Evolutionary conservation across 2,329 filamentous ascomycete species (phyloP).

Genomic region (Cephalotrichum gorgonifer): DNA sequence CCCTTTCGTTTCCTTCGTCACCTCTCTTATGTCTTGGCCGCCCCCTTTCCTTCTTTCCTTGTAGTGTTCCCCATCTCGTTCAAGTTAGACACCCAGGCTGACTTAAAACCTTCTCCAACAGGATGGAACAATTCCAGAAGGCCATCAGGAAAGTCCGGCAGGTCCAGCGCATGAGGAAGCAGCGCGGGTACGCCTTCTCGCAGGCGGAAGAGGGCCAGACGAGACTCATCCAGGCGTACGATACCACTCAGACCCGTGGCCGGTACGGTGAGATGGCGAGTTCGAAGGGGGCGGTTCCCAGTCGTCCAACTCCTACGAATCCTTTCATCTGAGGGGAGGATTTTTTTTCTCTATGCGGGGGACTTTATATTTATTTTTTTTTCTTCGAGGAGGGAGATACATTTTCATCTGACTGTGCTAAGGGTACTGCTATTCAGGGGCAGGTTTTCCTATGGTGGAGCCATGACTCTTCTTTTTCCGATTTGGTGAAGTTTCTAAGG

Average conservation of each 20-base stretch:
- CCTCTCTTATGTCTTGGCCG: neutral
- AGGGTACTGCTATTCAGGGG: neutral
- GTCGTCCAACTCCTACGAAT: neutral
- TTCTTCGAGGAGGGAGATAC: neutral
- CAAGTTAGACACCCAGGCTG: slow-evolving; percentile 7
- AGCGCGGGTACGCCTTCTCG: slow-evolving; percentile 95
- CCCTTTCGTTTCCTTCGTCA: neutral
- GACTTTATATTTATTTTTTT: slow-evolving; percentile 5
- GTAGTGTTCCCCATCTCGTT: neutral
- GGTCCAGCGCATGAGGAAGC: slow-evolving; percentile 98
- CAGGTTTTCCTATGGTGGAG: too few species aligned
- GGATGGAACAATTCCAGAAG: slow-evolving; percentile 99
- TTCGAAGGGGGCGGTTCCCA: slow-evolving; percentile 19
- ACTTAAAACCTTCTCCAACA: slow-evolving; percentile 20
- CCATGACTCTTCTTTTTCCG: too few species aligned
- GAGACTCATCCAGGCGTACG: slow-evolving; percentile 90
- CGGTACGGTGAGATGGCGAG: slow-evolving; percentile 88
- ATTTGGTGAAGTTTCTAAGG: too few species aligned
- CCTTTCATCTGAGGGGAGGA: neutral
- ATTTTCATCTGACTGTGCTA: neutral
- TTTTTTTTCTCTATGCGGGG: neutral
- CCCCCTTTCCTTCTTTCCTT: neutral
- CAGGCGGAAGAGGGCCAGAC: slow-evolving; percentile 96
- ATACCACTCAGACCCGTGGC: slow-evolving; percentile 86
- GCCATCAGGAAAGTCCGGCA: slow-evolving; percentile 97